A percentile compares a stretch with the other conserved stretches of the same genome.
Evolutionary conservation across 169 alveolate genomes (phyloP).

Genomic region (Plasmodium sp.): DNA sequence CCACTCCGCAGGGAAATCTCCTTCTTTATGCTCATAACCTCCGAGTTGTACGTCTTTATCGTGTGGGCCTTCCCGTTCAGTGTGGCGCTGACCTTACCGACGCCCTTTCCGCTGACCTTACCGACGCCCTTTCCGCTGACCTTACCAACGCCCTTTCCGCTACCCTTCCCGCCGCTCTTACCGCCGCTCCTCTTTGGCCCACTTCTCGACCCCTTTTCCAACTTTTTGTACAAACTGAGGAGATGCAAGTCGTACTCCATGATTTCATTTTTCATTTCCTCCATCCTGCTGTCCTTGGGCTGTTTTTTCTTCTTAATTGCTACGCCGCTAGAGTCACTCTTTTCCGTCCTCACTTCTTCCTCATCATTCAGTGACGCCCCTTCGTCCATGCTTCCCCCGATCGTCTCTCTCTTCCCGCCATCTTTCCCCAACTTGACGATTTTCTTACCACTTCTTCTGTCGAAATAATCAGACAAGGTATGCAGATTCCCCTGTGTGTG

Average conservation of each 20-base stretch:
- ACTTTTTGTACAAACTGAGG: constrained; percentile 45
- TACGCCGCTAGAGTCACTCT: not conserved
- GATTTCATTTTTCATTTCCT: constrained; percentile 36
- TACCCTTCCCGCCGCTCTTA: not conserved
- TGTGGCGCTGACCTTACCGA: not conserved
- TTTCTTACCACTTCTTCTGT: not conserved
- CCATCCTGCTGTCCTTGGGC: constrained; percentile 12
- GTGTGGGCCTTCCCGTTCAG: constrained; percentile 10
- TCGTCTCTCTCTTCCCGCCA: not conserved
- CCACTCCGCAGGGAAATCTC: constrained; percentile 18
- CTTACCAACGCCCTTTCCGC: not conserved
- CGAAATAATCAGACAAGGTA: constrained; percentile 14
- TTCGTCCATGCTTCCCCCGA: not conserved
- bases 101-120: not conserved
- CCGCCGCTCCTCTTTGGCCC: not conserved
- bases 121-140: not conserved
- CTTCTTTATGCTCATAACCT: constrained; percentile 19
- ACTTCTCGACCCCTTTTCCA: constrained; percentile 26
- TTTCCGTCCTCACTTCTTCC: not conserved
- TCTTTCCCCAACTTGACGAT: not conserved
- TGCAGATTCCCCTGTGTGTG: constrained; percentile 21
- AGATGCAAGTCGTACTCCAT: constrained; percentile 39
- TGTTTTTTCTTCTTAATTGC: constrained; percentile 2
- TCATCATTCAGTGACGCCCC: not conserved
- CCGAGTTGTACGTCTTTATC: constrained; percentile 17